Percentiles rank a stretch among this genome's conserved stretches.
Evolutionary conservation across 2,329 filamentous ascomycete species (phyloP).

Genomic region (Neofusicoccum laricinum): DNA sequence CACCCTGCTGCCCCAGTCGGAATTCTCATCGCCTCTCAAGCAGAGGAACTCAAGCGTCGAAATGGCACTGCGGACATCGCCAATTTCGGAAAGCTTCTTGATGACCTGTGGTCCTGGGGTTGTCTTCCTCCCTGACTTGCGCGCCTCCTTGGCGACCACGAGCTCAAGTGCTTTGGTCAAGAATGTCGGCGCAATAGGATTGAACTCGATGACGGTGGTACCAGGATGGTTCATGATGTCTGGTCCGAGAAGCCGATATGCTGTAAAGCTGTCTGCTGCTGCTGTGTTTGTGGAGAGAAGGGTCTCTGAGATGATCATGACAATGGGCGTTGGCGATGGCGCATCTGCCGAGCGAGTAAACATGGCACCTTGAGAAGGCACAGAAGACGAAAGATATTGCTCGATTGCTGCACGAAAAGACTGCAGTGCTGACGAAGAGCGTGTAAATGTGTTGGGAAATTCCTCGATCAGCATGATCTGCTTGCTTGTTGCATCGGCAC

Average conservation of each 20-base stretch:
- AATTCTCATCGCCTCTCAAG: constrained; percentile 71
- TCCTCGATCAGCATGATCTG: constrained; percentile 50
- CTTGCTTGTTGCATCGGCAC: constrained; percentile 19
- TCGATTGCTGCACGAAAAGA: constrained; percentile 69
- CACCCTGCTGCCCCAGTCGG: constrained; percentile 79
- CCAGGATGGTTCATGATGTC: constrained; percentile 80
- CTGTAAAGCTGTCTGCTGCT: constrained; percentile 86
- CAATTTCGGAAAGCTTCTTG: constrained; percentile 76
- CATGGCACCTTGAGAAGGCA: constrained; percentile 53
- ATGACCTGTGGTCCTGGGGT: constrained; percentile 78
- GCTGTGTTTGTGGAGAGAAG: constrained; percentile 81
- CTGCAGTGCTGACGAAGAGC: constrained; percentile 42
- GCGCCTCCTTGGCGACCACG: constrained; percentile 80
- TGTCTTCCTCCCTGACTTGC: constrained; percentile 69
- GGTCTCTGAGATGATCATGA: constrained; percentile 91
- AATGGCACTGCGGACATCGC: constrained; percentile 89
- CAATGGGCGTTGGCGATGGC: constrained; percentile 56
- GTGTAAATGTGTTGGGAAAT: constrained; percentile 49
- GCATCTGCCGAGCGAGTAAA: constrained; percentile 27
- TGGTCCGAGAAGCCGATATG: constrained; percentile 81
- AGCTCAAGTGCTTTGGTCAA: constrained; percentile 80
- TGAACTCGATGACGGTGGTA: constrained; percentile 83
- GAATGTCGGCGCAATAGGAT: constrained; percentile 81
- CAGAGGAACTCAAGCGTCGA: constrained; percentile 91
- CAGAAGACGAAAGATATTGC: constrained; percentile 69